These are phyloP conservation scores for Inonotus hispidus DNA, from an alignment of 1,284 basidiomycete genomes.

Conservation along the genomic window DNA sequence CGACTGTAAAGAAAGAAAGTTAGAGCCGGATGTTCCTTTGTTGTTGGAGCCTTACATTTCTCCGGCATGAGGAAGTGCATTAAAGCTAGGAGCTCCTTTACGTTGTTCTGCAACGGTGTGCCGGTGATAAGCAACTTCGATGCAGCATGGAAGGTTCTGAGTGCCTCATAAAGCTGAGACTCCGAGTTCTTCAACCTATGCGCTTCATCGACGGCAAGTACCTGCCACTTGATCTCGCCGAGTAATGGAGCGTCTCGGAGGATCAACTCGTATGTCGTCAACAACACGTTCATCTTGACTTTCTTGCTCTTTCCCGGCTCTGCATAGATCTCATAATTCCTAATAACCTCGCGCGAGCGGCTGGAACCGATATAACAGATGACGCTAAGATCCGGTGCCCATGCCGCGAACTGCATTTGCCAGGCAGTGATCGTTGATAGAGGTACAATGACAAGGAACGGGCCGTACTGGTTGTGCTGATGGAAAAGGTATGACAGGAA, in stretches of 20 bases:
- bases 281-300: conserved; percentile 93
- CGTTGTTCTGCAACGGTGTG: conserved; percentile 98
- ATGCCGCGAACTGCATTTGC: conserved; percentile 92
- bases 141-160: conserved; percentile 83
- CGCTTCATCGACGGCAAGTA: conserved; percentile 94
- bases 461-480: conserved; percentile 89
- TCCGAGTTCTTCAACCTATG: conserved; percentile 98
- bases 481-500: conserved; percentile 97
- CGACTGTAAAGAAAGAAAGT: conserved; percentile 41
- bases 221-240: conserved; percentile 95
- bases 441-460: conserved; percentile 97
- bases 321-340: conserved; percentile 88
- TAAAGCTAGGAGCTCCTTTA: conserved; percentile 93
- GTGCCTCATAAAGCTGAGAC: conserved; percentile 93
- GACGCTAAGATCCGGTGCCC: conserved; percentile 97
- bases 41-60: conserved; percentile 61
- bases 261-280: conserved; percentile 97
- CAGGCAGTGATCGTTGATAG: conserved; percentile 97
- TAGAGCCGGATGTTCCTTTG: conserved; percentile 6
- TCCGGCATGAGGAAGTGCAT: conserved; percentile 99
- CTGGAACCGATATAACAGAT: conserved; percentile 96
- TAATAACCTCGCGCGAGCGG: conserved; percentile 84
- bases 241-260: conserved; percentile 89
- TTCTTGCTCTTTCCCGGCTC: conserved; percentile 58
- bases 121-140: conserved; percentile 97